A percentile compares a stretch with the other conserved stretches of the same genome.
Evolutionary conservation across 2,329 filamentous ascomycete genomes (phyloP).

Genomic region (Coniella vitis): DNA sequence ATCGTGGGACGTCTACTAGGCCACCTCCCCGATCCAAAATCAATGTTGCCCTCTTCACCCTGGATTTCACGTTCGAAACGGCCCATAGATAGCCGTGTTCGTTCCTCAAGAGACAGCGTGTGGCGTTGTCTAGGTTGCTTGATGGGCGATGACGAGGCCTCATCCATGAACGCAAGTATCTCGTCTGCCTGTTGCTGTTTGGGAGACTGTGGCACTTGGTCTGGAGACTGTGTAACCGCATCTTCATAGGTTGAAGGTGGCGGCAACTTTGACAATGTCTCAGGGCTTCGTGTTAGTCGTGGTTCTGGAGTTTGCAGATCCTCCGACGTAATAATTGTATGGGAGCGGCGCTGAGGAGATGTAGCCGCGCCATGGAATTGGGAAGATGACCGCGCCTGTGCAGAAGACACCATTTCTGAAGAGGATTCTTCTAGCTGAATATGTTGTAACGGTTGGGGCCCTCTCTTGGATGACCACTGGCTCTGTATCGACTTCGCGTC

Average conservation of each 20-base stretch:
- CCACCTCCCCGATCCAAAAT: neutral
- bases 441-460: slow-evolving; percentile 6
- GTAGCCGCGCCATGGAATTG: too few relatives aligned
- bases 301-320: neutral
- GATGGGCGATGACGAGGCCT: slow-evolving; percentile 49
- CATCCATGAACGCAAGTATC: slow-evolving; percentile 48
- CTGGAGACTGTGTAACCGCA: slow-evolving; percentile 9
- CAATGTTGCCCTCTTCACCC: slow-evolving; percentile 19
- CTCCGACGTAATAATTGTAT: too few relatives aligned
- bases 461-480: neutral
- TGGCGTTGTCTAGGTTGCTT: slow-evolving; percentile 44
- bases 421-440: slow-evolving; percentile 7
- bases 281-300: neutral
- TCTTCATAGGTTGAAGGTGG: neutral
- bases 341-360: too few relatives aligned
- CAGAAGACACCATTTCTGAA: slow-evolving; percentile 5
- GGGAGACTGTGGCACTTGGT: slow-evolving; percentile 26
- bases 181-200: slow-evolving; percentile 48
- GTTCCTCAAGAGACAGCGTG: slow-evolving; percentile 62
- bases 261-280: slow-evolving; percentile 8
- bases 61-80: slow-evolving; percentile 38
- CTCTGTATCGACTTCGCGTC: neutral
- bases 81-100: slow-evolving; percentile 76
- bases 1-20: slow-evolving; percentile 1
- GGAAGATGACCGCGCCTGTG: neutral